Base-by-base conservation (phyloP, 2,329 filamentous ascomycete species). In the Coniella vitis region DNA sequence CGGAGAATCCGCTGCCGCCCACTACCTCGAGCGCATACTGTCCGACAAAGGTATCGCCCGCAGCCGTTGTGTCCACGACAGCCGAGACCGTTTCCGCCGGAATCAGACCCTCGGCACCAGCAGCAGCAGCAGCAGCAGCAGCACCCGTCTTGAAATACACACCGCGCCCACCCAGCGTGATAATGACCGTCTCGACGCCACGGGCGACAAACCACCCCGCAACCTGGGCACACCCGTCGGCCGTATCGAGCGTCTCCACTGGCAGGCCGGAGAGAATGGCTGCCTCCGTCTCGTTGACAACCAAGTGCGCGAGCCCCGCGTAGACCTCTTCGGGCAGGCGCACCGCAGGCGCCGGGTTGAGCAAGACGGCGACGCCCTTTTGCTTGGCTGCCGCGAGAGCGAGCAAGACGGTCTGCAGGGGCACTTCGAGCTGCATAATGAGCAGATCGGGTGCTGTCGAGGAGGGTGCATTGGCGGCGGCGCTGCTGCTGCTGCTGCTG, bases 1-100 rank as follows among this genome's bases (percentile, higher is more conserved):
- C 73, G 49, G 77, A 72, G 49, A 81, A 77, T 12, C 50, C 53
- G 48, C 56, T 38, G 52, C 54, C 32, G 55, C 57, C n/a, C 35
- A 87, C 87, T 25, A 85, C 76, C 49, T 82, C 79, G 21, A 93
- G 79, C 3, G 88, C 86, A 64, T 95, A 95, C 19, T 81, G 86
- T 2, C 93, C 91, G 4, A 94, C 87, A 68, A 96, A 96, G 0
- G 91, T 96, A 65, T 97, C 91, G 0, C 91, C 91, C 4, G 93
- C 93, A 2, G 86, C 91, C 7, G 91, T 97, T 1, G 91, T 97
- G 65, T 97, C 91, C 4, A 96, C 81, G 2, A 97, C 91, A 44
- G 47, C 51, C 17, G 65, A 68, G 4, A 88, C 84, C 65, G 86
- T 84, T 54, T 79, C 74, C 0, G 87, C 88, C 2, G 70, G 64